Percentiles rank a stretch among this genome's conserved stretches.
Evolutionary conservation across 164 flowering plant genomes (phyloP).

Genomic region (Berberis vulgaris): DNA sequence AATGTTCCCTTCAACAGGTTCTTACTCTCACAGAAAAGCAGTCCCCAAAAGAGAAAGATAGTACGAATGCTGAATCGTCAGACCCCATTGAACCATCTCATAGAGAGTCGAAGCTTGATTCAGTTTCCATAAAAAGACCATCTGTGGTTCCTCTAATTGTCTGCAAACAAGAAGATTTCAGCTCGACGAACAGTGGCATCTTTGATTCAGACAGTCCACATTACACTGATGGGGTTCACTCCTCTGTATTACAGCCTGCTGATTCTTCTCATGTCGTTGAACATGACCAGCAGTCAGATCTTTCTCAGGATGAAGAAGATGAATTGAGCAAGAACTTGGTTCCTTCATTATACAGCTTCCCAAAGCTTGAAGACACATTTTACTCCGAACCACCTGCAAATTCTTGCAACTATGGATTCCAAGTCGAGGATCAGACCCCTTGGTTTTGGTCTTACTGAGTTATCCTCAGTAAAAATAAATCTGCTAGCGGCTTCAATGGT

Average conservation of each 20-base stretch:
- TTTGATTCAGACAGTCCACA: slow-evolving; percentile 58
- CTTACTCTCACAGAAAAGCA: slow-evolving; percentile 37
- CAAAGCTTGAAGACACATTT: slow-evolving; percentile 38
- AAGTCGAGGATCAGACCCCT: slow-evolving; percentile 46
- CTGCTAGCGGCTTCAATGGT: neutral
- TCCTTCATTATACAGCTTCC: slow-evolving; percentile 27
- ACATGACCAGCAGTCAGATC: slow-evolving; percentile 35
- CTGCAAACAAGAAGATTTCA: slow-evolving; percentile 40
- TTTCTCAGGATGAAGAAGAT: slow-evolving; percentile 54
- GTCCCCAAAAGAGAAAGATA: slow-evolving; percentile 27
- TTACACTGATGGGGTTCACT: slow-evolving; percentile 35
- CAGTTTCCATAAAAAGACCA: slow-evolving; percentile 21
- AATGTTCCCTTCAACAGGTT: slow-evolving; percentile 28
- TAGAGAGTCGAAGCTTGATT: slow-evolving; percentile 12
- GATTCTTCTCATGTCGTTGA: slow-evolving; percentile 43
- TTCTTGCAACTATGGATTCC: slow-evolving; percentile 42
- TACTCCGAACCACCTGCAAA: slow-evolving; percentile 30
- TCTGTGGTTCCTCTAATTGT: slow-evolving; percentile 22
- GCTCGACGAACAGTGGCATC: slow-evolving; percentile 48
- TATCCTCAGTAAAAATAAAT: neutral
- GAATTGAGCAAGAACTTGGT: slow-evolving; percentile 27
- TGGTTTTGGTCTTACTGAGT: slow-evolving; percentile 52
- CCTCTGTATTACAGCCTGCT: slow-evolving; percentile 34
- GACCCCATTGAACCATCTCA: slow-evolving; percentile 15
- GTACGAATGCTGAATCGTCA: slow-evolving; percentile 16